phyloP scores from a whole-genome alignment of 805 yeast species.

The Wilhelminamyces savonicus region DNA sequence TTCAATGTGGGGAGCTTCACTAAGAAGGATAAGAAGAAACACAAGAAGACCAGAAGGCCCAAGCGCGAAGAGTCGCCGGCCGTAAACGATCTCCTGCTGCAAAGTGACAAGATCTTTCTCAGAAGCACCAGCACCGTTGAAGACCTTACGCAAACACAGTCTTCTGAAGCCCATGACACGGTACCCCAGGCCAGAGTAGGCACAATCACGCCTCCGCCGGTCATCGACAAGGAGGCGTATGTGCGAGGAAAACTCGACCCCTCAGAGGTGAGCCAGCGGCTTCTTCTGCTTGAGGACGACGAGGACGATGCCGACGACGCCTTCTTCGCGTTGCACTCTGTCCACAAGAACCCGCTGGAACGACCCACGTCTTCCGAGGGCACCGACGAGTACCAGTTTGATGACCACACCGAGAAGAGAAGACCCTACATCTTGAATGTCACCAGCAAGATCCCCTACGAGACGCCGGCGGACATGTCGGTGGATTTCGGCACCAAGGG shows the following conservation, averaged over 20 bases:
- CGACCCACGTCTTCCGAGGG: slow-evolving; percentile 1
- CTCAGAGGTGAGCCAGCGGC: too few species aligned
- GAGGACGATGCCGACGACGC: slow-evolving; percentile 6
- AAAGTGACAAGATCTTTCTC: slow-evolving; percentile 2
- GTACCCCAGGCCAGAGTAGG: too few species aligned
- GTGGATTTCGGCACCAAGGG: slow-evolving; percentile 19
- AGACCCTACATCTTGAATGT: slow-evolving; percentile 24
- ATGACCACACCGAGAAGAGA: slow-evolving; percentile 17
- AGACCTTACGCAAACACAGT: background rate
- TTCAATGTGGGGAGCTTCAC: slow-evolving; percentile 14
- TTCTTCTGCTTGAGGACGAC: background rate
- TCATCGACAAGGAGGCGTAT: slow-evolving; percentile 1
- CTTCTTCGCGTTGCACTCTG: slow-evolving; percentile 9
- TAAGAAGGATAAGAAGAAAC: slow-evolving; percentile 9
- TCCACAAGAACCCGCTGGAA: slow-evolving; percentile 2
- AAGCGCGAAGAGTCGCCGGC: slow-evolving; percentile 1
- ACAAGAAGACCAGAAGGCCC: slow-evolving; percentile 5
- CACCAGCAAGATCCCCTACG: slow-evolving; percentile 16
- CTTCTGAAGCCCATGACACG: too few species aligned
- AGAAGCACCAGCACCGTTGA: background rate
- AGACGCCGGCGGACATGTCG: slow-evolving; percentile 2
- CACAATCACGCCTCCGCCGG: slow-evolving; percentile 6
- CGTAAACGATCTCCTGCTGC: background rate
- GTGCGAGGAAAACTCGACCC: too few species aligned
- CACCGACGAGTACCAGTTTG: slow-evolving; percentile 13